Percentiles rank a stretch among this genome's conserved stretches.
These are phyloP conservation scores for Groenewaldozyma salmanticensis DNA, from an alignment of 805 yeast genomes.

Conservation along the genomic window DNA sequence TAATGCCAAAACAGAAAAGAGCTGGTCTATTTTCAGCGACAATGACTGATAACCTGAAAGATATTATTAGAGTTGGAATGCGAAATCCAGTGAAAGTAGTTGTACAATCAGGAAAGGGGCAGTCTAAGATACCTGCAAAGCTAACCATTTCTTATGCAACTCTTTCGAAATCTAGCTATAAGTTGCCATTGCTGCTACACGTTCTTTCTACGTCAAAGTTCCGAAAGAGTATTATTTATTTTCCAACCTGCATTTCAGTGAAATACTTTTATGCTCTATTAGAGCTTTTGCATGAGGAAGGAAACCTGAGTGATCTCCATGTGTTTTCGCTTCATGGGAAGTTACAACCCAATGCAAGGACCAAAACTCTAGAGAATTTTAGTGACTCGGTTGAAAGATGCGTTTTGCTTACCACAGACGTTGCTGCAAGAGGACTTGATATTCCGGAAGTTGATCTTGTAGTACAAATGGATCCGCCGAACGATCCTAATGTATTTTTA, in stretches of 20 bases:
- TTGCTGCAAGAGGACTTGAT: constrained; percentile 97
- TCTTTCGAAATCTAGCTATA: constrained; percentile 44
- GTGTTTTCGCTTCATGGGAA: constrained; percentile 86
- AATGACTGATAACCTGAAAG: constrained; percentile 67
- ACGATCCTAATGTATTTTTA: constrained; percentile 81
- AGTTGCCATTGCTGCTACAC: constrained; percentile 49
- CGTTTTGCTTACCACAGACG: constrained; percentile 85
- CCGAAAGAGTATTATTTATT: constrained; percentile 79
- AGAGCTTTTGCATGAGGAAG: constrained; percentile 28
- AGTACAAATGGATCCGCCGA: constrained; percentile 90
- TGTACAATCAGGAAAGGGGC: constrained; percentile 41
- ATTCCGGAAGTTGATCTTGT: constrained; percentile 92
- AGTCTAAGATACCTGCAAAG: constrained; percentile 45
- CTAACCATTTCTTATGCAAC: constrained; percentile 53
- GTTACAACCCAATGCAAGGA: constrained; percentile 66
- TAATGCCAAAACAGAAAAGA: constrained; percentile 82
- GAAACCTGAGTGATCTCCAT: constrained; percentile 25
- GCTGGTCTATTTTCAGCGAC: constrained; percentile 95
- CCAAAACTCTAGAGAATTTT: constrained; percentile 60
- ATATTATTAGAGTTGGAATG: constrained; percentile 79
- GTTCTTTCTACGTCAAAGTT: constrained; percentile 42
- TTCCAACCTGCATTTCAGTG: constrained; percentile 84
- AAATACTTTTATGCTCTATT: constrained; percentile 61
- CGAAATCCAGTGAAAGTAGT: constrained; percentile 84
- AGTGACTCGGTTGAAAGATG: constrained; percentile 38